These are phyloP conservation scores for Yamadazyma atlantica DNA, from an alignment of 1,139 yeast genomes.

Conservation along the genomic window DNA sequence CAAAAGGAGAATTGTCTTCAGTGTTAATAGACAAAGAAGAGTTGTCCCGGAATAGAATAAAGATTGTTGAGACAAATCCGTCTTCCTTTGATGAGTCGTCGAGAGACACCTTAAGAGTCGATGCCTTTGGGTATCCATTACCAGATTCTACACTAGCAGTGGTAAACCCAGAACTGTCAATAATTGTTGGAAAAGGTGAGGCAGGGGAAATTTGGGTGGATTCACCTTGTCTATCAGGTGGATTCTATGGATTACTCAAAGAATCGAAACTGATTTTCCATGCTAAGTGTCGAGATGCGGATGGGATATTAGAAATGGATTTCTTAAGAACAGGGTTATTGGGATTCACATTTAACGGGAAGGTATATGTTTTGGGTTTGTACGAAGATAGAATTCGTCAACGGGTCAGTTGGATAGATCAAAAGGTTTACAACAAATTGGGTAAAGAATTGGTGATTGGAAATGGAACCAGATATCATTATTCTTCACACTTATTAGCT, in stretches of 20 bases:
- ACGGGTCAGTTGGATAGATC: constrained; percentile 62
- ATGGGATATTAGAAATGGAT: constrained; percentile 68
- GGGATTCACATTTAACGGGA: constrained; percentile 86
- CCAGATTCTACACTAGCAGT: constrained; percentile 94
- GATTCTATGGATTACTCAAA: constrained; percentile 70
- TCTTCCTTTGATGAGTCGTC: constrained; percentile 53
- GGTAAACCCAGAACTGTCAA: constrained; percentile 86
- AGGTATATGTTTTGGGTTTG: constrained; percentile 81
- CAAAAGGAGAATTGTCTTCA: constrained; percentile 57
- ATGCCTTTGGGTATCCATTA: constrained; percentile 90
- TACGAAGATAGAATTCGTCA: constrained; percentile 92
- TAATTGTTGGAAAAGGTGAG: constrained; percentile 65
- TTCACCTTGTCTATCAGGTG: constrained; percentile 84
- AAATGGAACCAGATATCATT: constrained; percentile 62
- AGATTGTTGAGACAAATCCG: constrained; percentile 64
- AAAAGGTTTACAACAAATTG: constrained; percentile 34
- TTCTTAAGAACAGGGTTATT: constrained; percentile 87
- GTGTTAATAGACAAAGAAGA: constrained; percentile 80
- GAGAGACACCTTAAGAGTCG: constrained; percentile 62
- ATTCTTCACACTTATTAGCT: constrained; percentile 78
- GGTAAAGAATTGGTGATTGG: constrained; percentile 34
- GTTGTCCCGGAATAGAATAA: constrained; percentile 73
- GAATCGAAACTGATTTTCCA: constrained; percentile 80
- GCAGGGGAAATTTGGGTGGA: constrained; percentile 99
- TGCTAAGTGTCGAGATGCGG: constrained; percentile 73